Percentiles rank a stretch among this genome's conserved stretches.
These are phyloP conservation scores for Plasmodium gallinaceum DNA, from an alignment of 169 alveolate genomes.

Conservation along the genomic window DNA sequence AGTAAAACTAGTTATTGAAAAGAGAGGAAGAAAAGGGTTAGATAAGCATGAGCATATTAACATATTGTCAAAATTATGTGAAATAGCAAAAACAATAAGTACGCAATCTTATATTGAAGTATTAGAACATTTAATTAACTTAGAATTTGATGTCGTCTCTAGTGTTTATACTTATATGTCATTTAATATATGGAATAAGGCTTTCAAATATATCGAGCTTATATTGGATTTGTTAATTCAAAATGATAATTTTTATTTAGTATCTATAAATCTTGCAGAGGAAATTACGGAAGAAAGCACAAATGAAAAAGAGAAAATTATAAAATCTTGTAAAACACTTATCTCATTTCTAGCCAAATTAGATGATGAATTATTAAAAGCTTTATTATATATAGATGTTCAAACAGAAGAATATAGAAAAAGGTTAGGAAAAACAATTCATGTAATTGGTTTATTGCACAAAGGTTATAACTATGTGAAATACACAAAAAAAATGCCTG, in stretches of 20 bases:
- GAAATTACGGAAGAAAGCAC: conserved; percentile 73
- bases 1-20: conserved; percentile 90
- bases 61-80: conserved; percentile 87
- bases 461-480: conserved; percentile 82
- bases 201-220: conserved; percentile 85
- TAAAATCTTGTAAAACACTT: conserved; percentile 83
- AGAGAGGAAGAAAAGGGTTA: conserved; percentile 92
- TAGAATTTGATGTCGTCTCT: conserved; percentile 91
- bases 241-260: conserved; percentile 81
- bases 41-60: conserved; percentile 90
- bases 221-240: conserved; percentile 81
- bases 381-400: conserved; percentile 89
- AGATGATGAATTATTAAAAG: conserved; percentile 90
- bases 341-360: conserved; percentile 88
- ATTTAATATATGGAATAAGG: conserved; percentile 88
- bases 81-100: conserved; percentile 87
- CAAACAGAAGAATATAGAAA: conserved; percentile 89
- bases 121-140: conserved; percentile 88
- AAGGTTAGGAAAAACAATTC: conserved; percentile 84
- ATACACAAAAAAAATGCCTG: conserved; percentile 79
- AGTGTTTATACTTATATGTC: conserved; percentile 90
- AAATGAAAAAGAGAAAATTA: conserved; percentile 64
- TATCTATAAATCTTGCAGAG: conserved; percentile 77
- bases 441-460: conserved; percentile 83
- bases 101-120: conserved; percentile 89